These are phyloP conservation scores for Bonia amplexicaulis DNA, from an alignment of 176 grass and related monocot genomes.

Conservation along the genomic window DNA sequence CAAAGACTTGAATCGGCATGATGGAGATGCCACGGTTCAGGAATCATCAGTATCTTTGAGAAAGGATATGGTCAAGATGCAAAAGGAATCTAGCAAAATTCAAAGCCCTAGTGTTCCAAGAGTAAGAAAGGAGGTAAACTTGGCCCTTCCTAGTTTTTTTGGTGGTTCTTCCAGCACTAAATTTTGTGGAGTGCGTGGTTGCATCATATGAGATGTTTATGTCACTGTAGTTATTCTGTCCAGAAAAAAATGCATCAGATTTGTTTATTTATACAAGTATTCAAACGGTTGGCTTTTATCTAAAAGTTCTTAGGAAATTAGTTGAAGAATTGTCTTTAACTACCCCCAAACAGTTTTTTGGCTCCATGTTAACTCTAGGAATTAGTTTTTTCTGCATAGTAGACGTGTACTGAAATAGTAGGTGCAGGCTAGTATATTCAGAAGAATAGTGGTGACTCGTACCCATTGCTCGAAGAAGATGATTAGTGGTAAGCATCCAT, in stretches of 20 bases:
- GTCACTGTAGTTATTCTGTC: background rate
- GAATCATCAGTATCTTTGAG: background rate
- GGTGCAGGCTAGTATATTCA: no score
- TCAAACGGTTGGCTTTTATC: no score
- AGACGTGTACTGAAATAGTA: no score
- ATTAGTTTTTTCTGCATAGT: no score
- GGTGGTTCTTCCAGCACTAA: background rate
- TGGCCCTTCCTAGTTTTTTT: background rate
- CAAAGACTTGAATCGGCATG: constrained; percentile 4
- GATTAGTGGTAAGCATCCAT: no score
- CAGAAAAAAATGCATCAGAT: background rate
- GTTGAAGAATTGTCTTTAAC: no score
- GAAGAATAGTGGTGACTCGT: no score
- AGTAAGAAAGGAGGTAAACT: constrained; percentile 32
- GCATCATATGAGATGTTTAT: constrained; percentile 5
- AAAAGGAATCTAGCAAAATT: background rate
- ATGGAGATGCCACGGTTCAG: constrained; percentile 13
- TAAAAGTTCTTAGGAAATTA: no score
- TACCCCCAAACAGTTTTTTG: no score
- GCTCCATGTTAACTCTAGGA: no score
- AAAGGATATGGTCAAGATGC: background rate
- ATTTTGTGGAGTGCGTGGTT: background rate
- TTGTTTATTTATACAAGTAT: background rate
- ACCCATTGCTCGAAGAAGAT: no score
- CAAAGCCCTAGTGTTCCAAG: constrained; percentile 9